Evolutionary conservation across 192 early-diverging fungal species (phyloP), one percentile per base, ranked within the genome.

Genomic region (Entophlyctis luteolus): DNA sequence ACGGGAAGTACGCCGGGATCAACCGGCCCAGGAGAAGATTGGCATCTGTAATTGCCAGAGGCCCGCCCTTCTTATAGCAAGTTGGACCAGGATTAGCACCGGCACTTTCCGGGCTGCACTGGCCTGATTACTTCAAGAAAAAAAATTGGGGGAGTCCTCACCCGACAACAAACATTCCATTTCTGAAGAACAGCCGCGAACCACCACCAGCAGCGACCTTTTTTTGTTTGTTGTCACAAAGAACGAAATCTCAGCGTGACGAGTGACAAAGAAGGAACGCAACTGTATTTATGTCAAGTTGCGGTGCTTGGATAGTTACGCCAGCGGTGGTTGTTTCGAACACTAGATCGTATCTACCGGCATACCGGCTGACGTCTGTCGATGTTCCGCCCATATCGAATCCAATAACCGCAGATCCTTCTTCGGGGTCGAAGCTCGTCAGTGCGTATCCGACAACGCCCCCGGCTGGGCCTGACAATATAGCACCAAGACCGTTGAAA

Each of bases 111-210:
- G 84, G 84, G 23, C 80, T 80, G 22, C 42, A 33, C 22, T 36
- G 1, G n/a, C 5, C 38, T 16, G 1, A 32, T 35, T 32, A 2
- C 2, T 56, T 36, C 8, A 52, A 23, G 27, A 4, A 33, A 0
- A 55, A 58, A 18, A 25, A 48, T 16, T 36, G 27, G 75, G 56
- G 32, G 1, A 66, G 32, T 14, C 52, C 29, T 47, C 3, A 37
- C 84, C 96, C 96, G 2, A 98, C 96, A 4, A 85, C 84, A 83
- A 96, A 94, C 76, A 96, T 88, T 14, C 94, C 94, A 59, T 93
- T 96, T 27, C 89, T 78, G 77, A 92, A 98, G 69, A 92, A 93
- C 47, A 98, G 79, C 18, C 88, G 84, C 22, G 93, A 96, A 2
- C 93, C 93, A 25, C 96, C 96, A 28, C 96, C 96, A 4, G 96